These are phyloP conservation scores for Akanthomyces dipterigenus DNA, from an alignment of 2,329 filamentous ascomycete genomes.

Conservation along the genomic window DNA sequence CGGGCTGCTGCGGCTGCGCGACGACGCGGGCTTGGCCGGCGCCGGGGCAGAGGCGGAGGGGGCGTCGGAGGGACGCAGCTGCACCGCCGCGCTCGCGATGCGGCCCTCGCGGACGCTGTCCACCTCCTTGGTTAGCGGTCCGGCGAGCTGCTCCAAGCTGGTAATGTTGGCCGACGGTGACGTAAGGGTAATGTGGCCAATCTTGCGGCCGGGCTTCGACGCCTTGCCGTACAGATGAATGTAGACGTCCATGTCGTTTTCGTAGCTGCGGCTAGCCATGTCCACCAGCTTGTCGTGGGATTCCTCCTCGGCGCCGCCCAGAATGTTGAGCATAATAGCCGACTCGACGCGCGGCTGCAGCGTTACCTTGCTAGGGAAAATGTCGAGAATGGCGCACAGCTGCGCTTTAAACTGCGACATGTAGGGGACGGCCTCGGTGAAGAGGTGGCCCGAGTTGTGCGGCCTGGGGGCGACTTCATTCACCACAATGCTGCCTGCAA, in stretches of 20 bases:
- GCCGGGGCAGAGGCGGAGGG: conserved; percentile 3
- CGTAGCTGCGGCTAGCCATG: conserved; percentile 37
- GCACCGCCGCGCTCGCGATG: conserved; percentile 33
- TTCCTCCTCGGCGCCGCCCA: conserved; percentile 59
- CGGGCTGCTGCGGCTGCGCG: conserved; percentile 34
- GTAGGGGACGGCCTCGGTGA: conserved; percentile 82
- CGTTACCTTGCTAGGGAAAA: conserved; percentile 46
- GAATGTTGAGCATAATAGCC: conserved; percentile 75
- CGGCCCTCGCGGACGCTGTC: conserved; percentile 53
- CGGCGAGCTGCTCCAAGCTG: conserved; percentile 51
- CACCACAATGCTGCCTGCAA: conserved; percentile 57
- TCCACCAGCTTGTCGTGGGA: conserved; percentile 52
- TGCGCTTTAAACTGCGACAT: conserved; percentile 90
- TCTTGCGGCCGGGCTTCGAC: conserved; percentile 83
- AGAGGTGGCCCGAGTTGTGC: conserved; percentile 93
- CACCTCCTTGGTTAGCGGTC: conserved; percentile 61
- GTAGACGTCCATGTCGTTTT: conserved; percentile 41
- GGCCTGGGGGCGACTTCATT: conserved; percentile 79
- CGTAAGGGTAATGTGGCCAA: conserved; percentile 86
- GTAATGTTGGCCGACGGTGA: conserved; percentile 55
- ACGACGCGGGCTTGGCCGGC: conserved; percentile 12
- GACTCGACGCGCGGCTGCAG: conserved; percentile 53
- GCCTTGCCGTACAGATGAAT: conserved; percentile 91
- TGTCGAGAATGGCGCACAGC: conserved; percentile 71
- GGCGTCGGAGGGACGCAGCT: conserved; percentile 27